A percentile compares a stretch with the other conserved stretches of the same genome.
phyloP scores from a whole-genome alignment of 108 stramenopile genomes.

The Skeletonema tropicum region DNA sequence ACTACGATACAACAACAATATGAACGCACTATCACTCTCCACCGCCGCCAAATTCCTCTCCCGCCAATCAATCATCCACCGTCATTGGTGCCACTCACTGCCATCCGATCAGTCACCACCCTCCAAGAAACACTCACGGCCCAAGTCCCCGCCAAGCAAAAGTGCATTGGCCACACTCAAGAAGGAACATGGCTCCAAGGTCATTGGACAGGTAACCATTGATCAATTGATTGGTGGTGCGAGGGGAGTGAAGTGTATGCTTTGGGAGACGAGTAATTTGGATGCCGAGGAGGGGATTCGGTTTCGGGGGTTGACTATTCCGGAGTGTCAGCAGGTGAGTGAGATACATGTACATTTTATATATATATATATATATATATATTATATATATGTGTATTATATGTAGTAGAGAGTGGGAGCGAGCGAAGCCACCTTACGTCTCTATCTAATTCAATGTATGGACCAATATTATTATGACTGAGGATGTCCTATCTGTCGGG shows the following conservation, averaged over 20 bases:
- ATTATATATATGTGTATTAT: too few relatives aligned
- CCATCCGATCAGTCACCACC: constrained; percentile 71
- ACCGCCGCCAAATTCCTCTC: constrained; percentile 18
- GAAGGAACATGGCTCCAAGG: constrained; percentile 94
- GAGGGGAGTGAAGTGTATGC: constrained; percentile 98
- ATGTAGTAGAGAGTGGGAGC: too few relatives aligned
- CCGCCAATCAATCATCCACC: not conserved
- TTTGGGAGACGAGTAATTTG: constrained; percentile 99
- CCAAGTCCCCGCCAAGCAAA: constrained; percentile 95
- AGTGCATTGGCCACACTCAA: constrained; percentile 83
- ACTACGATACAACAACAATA: not conserved
- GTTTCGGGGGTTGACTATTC: constrained; percentile 98
- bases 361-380: too few relatives aligned
- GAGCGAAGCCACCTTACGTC: too few relatives aligned
- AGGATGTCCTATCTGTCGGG: too few relatives aligned
- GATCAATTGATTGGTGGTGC: constrained; percentile 98
- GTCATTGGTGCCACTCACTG: not conserved
- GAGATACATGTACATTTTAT: too few relatives aligned
- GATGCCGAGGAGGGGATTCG: constrained; percentile 99
- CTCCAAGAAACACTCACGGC: constrained; percentile 91
- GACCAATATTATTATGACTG: too few relatives aligned
- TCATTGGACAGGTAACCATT: constrained; percentile 96
- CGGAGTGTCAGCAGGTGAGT: constrained; percentile 93
- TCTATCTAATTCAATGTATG: too few relatives aligned
- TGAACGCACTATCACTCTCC: constrained; percentile 11